Evolutionary conservation across 108 stramenopile species (phyloP).

Genomic region (Conticribra guillardii): DNA sequence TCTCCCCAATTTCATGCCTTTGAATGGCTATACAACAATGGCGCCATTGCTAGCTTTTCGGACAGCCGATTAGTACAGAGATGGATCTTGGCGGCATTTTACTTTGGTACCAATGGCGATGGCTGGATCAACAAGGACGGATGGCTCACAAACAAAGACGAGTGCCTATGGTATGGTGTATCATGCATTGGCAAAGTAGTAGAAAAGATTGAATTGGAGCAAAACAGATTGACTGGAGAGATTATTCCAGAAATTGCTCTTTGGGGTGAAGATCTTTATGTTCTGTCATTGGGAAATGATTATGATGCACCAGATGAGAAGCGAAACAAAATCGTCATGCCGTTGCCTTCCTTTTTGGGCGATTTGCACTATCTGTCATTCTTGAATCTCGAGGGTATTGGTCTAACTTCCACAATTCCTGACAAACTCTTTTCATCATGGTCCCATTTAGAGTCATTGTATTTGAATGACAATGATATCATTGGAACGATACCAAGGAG

Average conservation of each 20-base stretch:
- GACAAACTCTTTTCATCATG: conserved; percentile 23
- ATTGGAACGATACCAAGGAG: conserved; percentile 44
- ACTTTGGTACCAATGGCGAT: conserved; percentile 50
- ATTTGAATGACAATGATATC: conserved; percentile 64
- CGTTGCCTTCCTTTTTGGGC: conserved; percentile 34
- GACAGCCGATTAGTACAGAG: conserved; percentile 39
- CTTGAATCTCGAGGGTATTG: conserved; percentile 32
- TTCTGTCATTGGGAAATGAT: conserved; percentile 40
- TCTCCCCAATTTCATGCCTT: conserved; percentile 30
- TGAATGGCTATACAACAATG: conserved; percentile 29
- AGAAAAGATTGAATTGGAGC: conserved; percentile 22
- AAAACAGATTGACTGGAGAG: conserved; percentile 37
- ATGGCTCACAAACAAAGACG: conserved; percentile 50
- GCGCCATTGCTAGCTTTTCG: conserved; percentile 3
- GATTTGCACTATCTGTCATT: conserved; percentile 27
- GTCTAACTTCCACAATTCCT: conserved; percentile 32
- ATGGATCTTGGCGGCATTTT: conserved; percentile 55
- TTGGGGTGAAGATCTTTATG: conserved; percentile 19
- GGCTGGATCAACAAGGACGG: conserved; percentile 42
- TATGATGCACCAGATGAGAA: conserved; percentile 31
- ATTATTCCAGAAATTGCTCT: conserved; percentile 35
- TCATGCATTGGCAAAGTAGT: conserved; percentile 26
- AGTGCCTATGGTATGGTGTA: conserved; percentile 64
- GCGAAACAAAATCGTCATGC: conserved; percentile 28
- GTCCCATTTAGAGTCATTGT: conserved; percentile 47